A percentile compares a stretch with the other conserved stretches of the same genome.
Evolutionary conservation across 2,329 filamentous ascomycete genomes (phyloP).

Genomic region (Pseudogymnoascus sp.): DNA sequence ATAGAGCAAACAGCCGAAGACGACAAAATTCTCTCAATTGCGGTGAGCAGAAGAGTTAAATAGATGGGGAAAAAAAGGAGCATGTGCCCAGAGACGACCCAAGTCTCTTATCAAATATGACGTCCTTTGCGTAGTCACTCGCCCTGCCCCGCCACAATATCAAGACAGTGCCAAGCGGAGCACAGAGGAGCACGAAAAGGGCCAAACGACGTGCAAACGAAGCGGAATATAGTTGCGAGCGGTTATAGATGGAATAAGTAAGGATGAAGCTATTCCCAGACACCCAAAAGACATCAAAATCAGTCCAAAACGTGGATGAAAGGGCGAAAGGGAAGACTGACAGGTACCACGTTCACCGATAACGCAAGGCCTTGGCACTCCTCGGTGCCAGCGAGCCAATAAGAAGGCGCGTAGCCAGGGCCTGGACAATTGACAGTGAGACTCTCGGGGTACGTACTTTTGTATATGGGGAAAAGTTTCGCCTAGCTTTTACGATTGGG

Average conservation of each 20-base stretch:
- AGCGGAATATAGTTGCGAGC: not conserved
- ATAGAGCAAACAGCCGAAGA: not conserved
- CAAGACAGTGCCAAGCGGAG: not conserved
- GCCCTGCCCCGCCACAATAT: not conserved
- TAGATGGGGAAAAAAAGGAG: not conserved
- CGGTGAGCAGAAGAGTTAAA: not conserved
- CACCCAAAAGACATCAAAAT: not conserved
- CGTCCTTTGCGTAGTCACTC: conserved; percentile 1
- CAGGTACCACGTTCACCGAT: conserved; percentile 6
- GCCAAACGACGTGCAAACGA: not conserved
- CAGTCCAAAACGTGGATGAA: not conserved
- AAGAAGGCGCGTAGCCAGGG: not conserved
- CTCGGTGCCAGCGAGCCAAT: not conserved
- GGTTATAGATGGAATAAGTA: not conserved
- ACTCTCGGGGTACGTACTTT: not conserved
- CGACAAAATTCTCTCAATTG: not conserved
- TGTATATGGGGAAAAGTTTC: conserved; percentile 11
- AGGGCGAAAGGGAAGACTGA: not conserved
- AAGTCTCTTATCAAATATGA: conserved; percentile 7
- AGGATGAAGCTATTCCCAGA: not conserved
- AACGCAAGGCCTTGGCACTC: conserved; percentile 4
- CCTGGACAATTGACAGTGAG: conserved; percentile 7
- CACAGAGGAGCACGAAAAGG: not conserved
- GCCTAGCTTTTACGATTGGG: conserved; percentile 5
- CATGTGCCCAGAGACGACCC: conserved; percentile 3